Evolutionary conservation across 306 rosid genomes (phyloP).

Genomic region (Cicer yamashitae): DNA sequence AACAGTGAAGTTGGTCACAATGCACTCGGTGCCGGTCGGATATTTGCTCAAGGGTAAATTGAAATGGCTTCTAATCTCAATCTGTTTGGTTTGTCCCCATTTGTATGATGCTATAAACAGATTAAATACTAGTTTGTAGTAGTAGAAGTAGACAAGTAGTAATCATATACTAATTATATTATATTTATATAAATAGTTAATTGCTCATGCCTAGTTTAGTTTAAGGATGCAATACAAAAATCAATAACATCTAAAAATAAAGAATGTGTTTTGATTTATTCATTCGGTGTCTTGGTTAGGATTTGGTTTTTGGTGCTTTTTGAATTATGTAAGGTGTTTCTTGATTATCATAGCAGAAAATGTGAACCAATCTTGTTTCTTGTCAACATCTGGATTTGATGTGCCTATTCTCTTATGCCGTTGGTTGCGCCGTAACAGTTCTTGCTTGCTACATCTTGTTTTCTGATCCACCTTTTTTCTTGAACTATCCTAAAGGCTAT

Average conservation of each 20-base stretch:
- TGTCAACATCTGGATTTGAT: not conserved
- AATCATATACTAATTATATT: not conserved
- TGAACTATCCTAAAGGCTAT: not conserved
- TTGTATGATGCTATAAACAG: not conserved
- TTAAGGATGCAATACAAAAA: not conserved
- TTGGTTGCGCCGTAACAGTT: not conserved
- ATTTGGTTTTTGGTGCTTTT: not conserved
- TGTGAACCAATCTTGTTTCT: not conserved
- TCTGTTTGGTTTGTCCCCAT: slow-evolving; percentile 15
- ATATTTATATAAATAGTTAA: not conserved
- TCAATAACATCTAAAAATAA: not conserved
- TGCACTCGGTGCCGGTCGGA: slow-evolving; percentile 99
- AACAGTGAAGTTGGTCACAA: slow-evolving; percentile 99
- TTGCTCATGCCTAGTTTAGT: not conserved
- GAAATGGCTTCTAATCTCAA: slow-evolving; percentile 25
- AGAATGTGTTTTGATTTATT: not conserved
- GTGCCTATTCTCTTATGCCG: not conserved
- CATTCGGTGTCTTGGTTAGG: not conserved
- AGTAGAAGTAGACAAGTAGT: not conserved
- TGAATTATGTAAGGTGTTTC: slow-evolving; percentile 12
- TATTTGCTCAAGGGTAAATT: slow-evolving; percentile 87
- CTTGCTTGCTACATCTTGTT: slow-evolving; percentile 3
- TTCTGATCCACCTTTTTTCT: not conserved
- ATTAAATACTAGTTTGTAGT: not conserved
- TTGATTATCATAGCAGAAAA: not conserved